Evolutionary conservation across 2,329 filamentous ascomycete species (phyloP), one percentile per base, ranked within the genome.

Genomic region (Allantophomopsis lycopodina): DNA sequence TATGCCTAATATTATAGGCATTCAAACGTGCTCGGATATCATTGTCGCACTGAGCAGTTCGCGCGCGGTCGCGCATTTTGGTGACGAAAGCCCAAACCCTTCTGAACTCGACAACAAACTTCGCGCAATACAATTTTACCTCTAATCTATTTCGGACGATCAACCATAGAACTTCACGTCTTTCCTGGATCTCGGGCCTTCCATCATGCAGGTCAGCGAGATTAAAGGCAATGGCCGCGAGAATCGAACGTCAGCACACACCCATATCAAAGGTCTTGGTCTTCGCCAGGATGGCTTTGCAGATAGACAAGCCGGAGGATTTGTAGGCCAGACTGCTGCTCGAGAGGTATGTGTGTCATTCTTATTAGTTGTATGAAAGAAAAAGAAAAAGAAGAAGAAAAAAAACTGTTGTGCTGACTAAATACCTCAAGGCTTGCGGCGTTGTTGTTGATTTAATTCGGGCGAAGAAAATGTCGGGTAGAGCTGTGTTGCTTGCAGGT

Each of bases 391-490:
- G n/a, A n/a, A n/a, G n/a, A n/a, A n/a, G n/a, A n/a, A n/a, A n/a
- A n/a, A n/a, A n/a, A n/a, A 83, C 57, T 87, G 86, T 56, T 77
- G 94, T 39, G 80, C 94, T 41, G 87, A 95, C 56, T 85, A 94
- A 56, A 69, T 94, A n/a, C 28, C 20, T 44, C n/a, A 49, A 87
- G 86, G 91, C 91, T 57, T 93, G 85, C 57, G 91, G 91, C 59
- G 79, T 98, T 33, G 84, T 98, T 32, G 91, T 96, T 55, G 91
- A 96, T 58, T 71, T 98, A 48, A 94, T 98, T 59, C 83, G 83
- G 59, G 80, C 85, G 44, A 94, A 94, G 68, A 96, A 94, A 66
- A 95, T 98, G 89, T 85, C 89, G 7, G 91, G 91, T 38, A 78
- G 91, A 51, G 91, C 89, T 44, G 87, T 98, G 39, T 64, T 98